Evolutionary conservation across 2,329 filamentous ascomycete genomes (phyloP), one percentile per base, ranked within the genome.

Genomic region (Aspergillus piperis): DNA sequence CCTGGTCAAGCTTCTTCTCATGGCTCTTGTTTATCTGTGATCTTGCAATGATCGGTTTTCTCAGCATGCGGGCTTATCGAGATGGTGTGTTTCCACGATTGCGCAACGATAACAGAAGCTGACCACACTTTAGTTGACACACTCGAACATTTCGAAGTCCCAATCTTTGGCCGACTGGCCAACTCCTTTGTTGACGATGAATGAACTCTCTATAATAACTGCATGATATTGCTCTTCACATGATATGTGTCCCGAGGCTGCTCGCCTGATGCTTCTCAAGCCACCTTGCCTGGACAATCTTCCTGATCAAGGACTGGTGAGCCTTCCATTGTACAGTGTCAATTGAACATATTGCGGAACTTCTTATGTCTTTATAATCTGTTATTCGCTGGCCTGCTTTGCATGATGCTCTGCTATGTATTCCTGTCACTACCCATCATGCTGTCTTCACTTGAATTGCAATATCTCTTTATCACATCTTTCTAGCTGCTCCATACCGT

Each of bases 141-240:
- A 1, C 78, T 88, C 54, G 79, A 83, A 58, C 80, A 94, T 73
- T 96, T 88, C 63, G 93, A 98, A 76, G 84, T 97, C 2, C 94
- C 94, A 0, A 87, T 96, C 71, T 89, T 98, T 70, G 95, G 95
- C 4, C 83, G 83, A 44, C 80, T 97, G 68, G 95, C 95, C 47
- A 96, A 89, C 77, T 90, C 90, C 25, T 94, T 97, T 72, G 83
- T 98, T 59, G 94, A 97, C 71, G 91, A 96, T 72, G 95, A 97
- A 75, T 89, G 50, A 62, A 39, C 42, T 39, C 50, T 8, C 8
- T 11, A 39, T 42, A n/a, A 32, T 36, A 27, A 27, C 48, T 30
- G 36, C 15, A 57, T 32, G 30, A 39, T 55, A 2, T 39, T 15
- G 15, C 23, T 21, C 6, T 36, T 38, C 32, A 19, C 15, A 15